Evolutionary conservation across 1,284 basidiomycete species (phyloP), one percentile per base, ranked within the genome.

Genomic region (Ganoderma meredithae): DNA sequence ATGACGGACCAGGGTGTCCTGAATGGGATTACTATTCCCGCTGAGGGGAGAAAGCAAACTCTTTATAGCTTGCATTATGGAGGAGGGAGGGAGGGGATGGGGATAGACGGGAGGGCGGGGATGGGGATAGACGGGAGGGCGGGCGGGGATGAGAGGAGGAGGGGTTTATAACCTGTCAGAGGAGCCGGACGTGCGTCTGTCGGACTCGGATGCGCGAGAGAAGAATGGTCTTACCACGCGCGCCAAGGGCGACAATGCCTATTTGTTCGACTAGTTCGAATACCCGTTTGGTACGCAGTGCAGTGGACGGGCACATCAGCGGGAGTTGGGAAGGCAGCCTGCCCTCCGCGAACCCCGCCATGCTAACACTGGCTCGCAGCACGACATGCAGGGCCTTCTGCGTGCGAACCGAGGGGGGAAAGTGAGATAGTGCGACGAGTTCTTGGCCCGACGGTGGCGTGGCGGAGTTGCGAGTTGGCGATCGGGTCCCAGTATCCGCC

Each of bases 1-100:
- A n/a, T 15, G n/a, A 67, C 76, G 56, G 55, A 78, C 78, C 56
- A 79, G 65, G 1, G 78, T 79, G 59, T 79, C 78, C 40, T 78
- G 76, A 12, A 79, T 76, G 19, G 78, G 76, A 64, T 73, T 76
- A 39, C 73, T 72, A 59, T 71, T 76, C 41, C 71, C 67, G 5
- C 76, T 71, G 56, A 79, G 70, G 12, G 78, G 78, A 27, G 78
- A 78, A 40, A 79, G 69, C 49, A 79, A 62, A 59, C 67, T 76
- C 70, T 75, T 79, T 67, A 79, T 60, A n/a, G 77, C 65, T 43
- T 79, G 72, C 78, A 79, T 79, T 58, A 52, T 63, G 64, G 59
- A 60, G 60, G 64, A 44, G 40, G 52, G 39, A 40, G 63, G 43
- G 63, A 43, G 39, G 59, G 56, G 62, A 67, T 66, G 40, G 60